These are phyloP conservation scores for Beta corolliflora DNA, from an alignment of 179 eudicot genomes.

Conservation along the genomic window DNA sequence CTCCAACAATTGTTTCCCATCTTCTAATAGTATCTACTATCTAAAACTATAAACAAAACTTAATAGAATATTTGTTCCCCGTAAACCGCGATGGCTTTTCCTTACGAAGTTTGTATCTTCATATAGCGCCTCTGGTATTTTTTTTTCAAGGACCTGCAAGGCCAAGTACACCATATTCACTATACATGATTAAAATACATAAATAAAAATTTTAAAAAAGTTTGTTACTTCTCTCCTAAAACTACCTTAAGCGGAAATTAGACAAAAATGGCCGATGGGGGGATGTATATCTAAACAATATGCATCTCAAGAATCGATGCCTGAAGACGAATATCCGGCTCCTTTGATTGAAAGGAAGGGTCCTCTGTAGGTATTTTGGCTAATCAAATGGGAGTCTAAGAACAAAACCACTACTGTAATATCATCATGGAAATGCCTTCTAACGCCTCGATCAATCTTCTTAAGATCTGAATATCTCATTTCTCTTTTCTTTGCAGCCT, in stretches of 20 bases:
- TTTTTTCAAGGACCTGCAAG: background rate
- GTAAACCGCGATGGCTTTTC: too few species aligned
- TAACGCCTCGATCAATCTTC: slow-evolving; percentile 45
- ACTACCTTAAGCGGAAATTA: slow-evolving; percentile 3
- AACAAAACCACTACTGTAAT: slow-evolving; percentile 42
- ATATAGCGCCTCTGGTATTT: background rate
- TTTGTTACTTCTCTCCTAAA: background rate
- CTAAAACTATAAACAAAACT: too few species aligned
- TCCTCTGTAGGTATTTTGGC: slow-evolving; percentile 25
- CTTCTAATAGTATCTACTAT: too few species aligned
- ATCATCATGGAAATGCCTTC: slow-evolving; percentile 50
- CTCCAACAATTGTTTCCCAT: too few species aligned
- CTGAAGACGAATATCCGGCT: slow-evolving; percentile 30
- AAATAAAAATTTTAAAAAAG: background rate
- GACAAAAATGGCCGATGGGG: background rate
- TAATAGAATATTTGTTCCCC: too few species aligned
- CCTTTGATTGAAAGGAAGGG: slow-evolving; percentile 39
- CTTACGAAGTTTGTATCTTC: background rate
- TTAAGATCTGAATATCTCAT: slow-evolving; percentile 52
- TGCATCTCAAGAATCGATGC: slow-evolving; percentile 11
- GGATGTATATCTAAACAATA: background rate
- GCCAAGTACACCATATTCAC: background rate
- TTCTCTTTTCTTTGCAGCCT: slow-evolving; percentile 48
- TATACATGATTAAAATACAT: background rate
- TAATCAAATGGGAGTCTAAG: slow-evolving; percentile 37